These are phyloP conservation scores for Suillus brevipes DNA, from an alignment of 768 basidiomycete genomes.

Conservation along the genomic window DNA sequence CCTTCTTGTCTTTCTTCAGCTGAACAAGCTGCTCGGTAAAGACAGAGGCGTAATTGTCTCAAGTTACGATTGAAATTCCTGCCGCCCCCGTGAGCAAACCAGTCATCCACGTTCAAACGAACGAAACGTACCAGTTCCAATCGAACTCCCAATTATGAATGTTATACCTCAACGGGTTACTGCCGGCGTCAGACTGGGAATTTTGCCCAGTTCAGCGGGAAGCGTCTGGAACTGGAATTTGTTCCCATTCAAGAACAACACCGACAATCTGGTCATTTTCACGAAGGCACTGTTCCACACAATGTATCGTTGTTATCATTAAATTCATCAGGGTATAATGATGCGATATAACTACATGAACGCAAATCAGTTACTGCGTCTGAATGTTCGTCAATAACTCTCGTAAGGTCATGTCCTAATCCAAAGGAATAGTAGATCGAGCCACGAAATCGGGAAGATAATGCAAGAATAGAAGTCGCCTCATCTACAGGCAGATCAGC, in stretches of 20 bases:
- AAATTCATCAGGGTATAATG: conserved; percentile 2
- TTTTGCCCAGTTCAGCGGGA: conserved; percentile 86
- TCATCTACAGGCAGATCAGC: background rate
- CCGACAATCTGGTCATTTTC: conserved; percentile 61
- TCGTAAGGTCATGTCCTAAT: background rate
- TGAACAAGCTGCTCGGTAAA: conserved; percentile 60
- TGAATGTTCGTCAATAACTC: background rate
- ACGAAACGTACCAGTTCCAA: conserved; percentile 86
- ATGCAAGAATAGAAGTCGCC: background rate
- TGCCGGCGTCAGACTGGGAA: conserved; percentile 85
- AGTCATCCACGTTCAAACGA: conserved; percentile 1
- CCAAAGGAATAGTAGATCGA: background rate
- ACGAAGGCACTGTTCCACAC: conserved; percentile 42
- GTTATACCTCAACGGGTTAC: conserved; percentile 93
- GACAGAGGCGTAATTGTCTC: conserved; percentile 70
- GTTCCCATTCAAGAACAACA: conserved; percentile 92
- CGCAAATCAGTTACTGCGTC: background rate
- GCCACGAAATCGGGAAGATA: background rate
- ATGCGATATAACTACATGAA: conserved; percentile 7
- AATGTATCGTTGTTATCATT: background rate
- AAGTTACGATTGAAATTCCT: conserved; percentile 98
- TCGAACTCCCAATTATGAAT: conserved; percentile 99
- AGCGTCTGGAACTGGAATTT: conserved; percentile 88
- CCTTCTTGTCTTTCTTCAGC: conserved; percentile 42
- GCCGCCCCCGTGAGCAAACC: conserved; percentile 5